Base-by-base conservation (phyloP, 2,329 filamentous ascomycete genomes). In the Xylariaceae sp. region DNA sequence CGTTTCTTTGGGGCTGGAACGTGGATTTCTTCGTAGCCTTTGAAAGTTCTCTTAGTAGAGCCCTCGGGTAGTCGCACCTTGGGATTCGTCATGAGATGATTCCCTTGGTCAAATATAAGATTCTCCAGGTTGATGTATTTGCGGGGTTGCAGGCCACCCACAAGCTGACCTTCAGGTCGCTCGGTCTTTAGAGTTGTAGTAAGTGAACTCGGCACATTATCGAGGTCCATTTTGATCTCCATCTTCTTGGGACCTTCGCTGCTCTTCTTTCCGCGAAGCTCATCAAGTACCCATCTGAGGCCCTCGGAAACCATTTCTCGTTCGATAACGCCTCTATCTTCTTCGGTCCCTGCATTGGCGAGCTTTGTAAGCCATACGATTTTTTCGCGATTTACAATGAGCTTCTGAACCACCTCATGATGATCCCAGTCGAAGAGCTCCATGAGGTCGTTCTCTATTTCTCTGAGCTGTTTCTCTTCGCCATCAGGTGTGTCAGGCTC, bases 21-120 rank as follows among this genome's bases (percentile, higher is more conserved):
- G 61, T 98, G 93, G 44, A 97, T 96, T 61, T 98, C 93, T 65
- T 98, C 93, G 54, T 97, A 98, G 26, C 93, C 93, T 65, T 98
- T 98, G 69, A 96, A 96, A 0, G 87, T 89, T 36, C 89, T 81
- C 65, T 97, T 96, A 0, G 88, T 96, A 2, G 93, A 95, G 9
- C 93, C 93, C 61, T 95, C 89, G 0, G 93, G 93, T 16, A 98
- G 75, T 49, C 87, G 85, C 35, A 98, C 93, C 60, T 89, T 96
- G 6, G 89, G 87, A 56, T 98, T 98, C n/a, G 93, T 97, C 91
- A 97, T 98, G 33, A 98, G 76, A 70, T 98, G 93, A 57, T 97
- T 98, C 39, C 93, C 93, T 66, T 97, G 91, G 54, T 97, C 93
- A 61, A 98, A 98, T 30, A 96, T 79, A 26, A 98, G 79, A 56